phyloP scores from a whole-genome alignment of 768 basidiomycete species.

The Antrodiella citrinella region DNA sequence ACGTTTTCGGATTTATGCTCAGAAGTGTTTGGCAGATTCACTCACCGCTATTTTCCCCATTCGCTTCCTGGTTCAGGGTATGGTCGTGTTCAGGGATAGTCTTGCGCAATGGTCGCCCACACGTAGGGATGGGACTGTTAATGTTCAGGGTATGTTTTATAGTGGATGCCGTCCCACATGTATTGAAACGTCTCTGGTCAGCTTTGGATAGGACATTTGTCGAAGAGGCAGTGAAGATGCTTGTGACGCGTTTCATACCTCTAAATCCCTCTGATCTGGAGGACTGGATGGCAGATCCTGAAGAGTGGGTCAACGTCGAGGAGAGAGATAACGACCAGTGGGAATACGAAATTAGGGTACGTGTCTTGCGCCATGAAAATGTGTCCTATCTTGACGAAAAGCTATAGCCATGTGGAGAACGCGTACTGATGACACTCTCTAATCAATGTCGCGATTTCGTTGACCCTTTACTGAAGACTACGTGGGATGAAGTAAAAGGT shows the following conservation, averaged over 20 bases:
- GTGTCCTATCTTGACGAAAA: neutral
- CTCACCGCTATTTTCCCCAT: slow-evolving; percentile 62
- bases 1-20: neutral
- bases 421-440: slow-evolving; percentile 78
- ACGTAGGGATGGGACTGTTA: slow-evolving; percentile 50
- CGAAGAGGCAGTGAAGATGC: slow-evolving; percentile 60
- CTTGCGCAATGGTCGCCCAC: slow-evolving; percentile 69
- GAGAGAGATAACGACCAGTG: slow-evolving; percentile 87
- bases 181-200: too few relatives aligned
- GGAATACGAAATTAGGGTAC: slow-evolving; percentile 87
- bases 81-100: slow-evolving; percentile 81
- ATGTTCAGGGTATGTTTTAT: slow-evolving; percentile 46
- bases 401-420: slow-evolving; percentile 80
- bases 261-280: slow-evolving; percentile 76
- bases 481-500: slow-evolving; percentile 60
- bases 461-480: slow-evolving; percentile 51
- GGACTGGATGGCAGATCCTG: slow-evolving; percentile 80
- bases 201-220: slow-evolving; percentile 57
- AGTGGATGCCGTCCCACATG: neutral
- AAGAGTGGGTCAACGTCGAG: slow-evolving; percentile 90
- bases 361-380: slow-evolving; percentile 17
- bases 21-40: slow-evolving; percentile 42
- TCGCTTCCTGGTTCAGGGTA: slow-evolving; percentile 73
- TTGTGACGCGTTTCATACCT: slow-evolving; percentile 82
- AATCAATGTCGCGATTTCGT: slow-evolving; percentile 64